Percentiles rank a stretch among this genome's conserved stretches.
phyloP scores from a whole-genome alignment of 2,329 filamentous ascomycete genomes.

The Colletotrichum aenigma region DNA sequence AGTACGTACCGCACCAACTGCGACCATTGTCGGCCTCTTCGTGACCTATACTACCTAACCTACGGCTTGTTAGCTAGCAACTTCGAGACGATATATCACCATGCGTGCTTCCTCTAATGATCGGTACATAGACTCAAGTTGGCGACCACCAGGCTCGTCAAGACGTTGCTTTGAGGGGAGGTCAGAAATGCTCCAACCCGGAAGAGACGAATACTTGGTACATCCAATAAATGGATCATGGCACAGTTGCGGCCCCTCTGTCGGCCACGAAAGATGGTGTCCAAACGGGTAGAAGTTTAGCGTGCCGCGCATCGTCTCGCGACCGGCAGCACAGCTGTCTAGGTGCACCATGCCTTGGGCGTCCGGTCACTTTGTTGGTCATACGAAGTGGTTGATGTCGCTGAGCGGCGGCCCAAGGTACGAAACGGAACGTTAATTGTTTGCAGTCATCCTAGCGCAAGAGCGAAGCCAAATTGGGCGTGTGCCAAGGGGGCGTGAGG shows the following conservation, averaged over 20 bases:
- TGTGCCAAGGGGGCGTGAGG: not conserved
- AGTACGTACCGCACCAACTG: not conserved
- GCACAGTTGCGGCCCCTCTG: not conserved
- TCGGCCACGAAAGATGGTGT: not conserved
- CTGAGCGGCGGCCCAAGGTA: slow-evolving; percentile 2
- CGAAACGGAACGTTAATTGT: slow-evolving; percentile 23
- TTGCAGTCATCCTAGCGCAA: slow-evolving; percentile 12
- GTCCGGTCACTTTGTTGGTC: not conserved
- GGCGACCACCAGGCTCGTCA: not conserved
- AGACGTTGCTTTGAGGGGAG: not conserved
- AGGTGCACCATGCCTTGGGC: not conserved
- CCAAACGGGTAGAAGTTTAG: not conserved
- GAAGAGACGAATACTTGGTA: not conserved
- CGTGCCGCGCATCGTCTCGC: not conserved
- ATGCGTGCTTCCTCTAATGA: not conserved
- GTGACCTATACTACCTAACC: not conserved
- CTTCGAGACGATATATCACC: not conserved
- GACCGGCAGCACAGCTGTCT: not conserved
- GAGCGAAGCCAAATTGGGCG: not conserved
- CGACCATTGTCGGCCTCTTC: not conserved
- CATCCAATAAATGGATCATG: not conserved
- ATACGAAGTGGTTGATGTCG: not conserved
- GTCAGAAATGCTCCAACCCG: not conserved
- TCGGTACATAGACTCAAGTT: not conserved
- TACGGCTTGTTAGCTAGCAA: not conserved